Base-by-base conservation (phyloP, 1,284 basidiomycete genomes). In the Blastosporella zonata region DNA sequence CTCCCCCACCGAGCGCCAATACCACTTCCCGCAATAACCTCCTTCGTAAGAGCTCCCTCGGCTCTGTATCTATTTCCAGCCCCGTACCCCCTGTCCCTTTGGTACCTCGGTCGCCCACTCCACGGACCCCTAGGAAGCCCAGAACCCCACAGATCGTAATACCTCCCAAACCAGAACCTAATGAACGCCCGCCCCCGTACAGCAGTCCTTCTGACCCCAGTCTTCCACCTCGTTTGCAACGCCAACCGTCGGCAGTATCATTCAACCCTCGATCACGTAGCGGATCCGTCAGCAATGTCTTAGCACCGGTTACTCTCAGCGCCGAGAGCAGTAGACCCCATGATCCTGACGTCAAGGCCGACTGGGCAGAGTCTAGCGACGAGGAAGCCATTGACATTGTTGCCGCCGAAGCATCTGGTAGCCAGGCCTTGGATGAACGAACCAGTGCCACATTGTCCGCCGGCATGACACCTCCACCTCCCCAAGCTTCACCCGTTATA, bases 311-410 rank as follows among this genome's bases (percentile, higher is more conserved):
- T 27, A 65, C 47, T 12, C 61, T 64, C 23, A 54, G 57, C 39
- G 56, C 53, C 6, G 63, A 66, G 41, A 59, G 64, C 21, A 61
- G 62, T 21, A 62, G 63, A 50, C 55, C 65, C 4, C 64, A 60
- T 37, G 65, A 75, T 53, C 64, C 67, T 9, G 82, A 84, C 56
- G 63, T 65, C n/a, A 84, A 84, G 56, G 73, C 71, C 5, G 81
- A 87, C 49, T 88, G 86, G 85, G 65, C 71, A 21, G 79, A 84
- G 53, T 81, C 77, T 2, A 90, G 87, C 58, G 89, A 91, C 54
- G 88, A 91, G 43, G 89, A 91, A 64, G 89, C 87, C 10, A 87
- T 91, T 48, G 81, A 88, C 58, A 71, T 88, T 37, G 78, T 90
- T 36, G 84, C 88, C 1, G 88, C 88, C 8, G 86, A 81, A 12